Conservation (phyloP, 2,329 filamentous ascomycete species). For the Trichoderma brevicompactum region DNA sequence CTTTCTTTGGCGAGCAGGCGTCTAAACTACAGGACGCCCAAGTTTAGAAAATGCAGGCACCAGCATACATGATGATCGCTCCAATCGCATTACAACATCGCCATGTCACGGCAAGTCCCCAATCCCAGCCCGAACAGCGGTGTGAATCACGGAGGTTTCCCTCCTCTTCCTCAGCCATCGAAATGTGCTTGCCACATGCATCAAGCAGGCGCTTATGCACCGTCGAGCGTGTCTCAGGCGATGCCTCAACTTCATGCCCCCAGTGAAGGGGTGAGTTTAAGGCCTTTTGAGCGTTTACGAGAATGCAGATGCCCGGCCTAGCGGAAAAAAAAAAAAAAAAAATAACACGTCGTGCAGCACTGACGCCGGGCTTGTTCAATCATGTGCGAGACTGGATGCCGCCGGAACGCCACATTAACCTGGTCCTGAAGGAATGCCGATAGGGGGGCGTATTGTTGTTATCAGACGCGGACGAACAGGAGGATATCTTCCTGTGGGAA, state of each 20-base stretch:
- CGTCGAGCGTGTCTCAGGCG: slow-evolving; percentile 10
- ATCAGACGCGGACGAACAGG: background rate
- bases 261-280: slow-evolving; percentile 15
- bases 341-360: background rate
- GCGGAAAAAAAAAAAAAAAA: background rate
- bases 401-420: background rate
- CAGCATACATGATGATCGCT: background rate
- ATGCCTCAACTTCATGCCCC: background rate
- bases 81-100: background rate
- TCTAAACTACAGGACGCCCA: background rate
- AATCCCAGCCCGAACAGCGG: slow-evolving; percentile 3
- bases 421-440: background rate
- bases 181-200: background rate
- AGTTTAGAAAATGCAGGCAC: background rate
- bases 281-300: background rate
- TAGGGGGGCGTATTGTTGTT: background rate
- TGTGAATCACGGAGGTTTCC: background rate
- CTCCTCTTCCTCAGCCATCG: background rate
- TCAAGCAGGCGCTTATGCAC: slow-evolving; percentile 13
- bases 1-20: background rate
- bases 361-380: slow-evolving; percentile 16
- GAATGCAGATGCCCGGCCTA: background rate
- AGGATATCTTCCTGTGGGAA: background rate
- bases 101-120: background rate
- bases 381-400: background rate